phyloP scores from a whole-genome alignment of 768 basidiomycete genomes.

The Leucogyrophana mollusca region DNA sequence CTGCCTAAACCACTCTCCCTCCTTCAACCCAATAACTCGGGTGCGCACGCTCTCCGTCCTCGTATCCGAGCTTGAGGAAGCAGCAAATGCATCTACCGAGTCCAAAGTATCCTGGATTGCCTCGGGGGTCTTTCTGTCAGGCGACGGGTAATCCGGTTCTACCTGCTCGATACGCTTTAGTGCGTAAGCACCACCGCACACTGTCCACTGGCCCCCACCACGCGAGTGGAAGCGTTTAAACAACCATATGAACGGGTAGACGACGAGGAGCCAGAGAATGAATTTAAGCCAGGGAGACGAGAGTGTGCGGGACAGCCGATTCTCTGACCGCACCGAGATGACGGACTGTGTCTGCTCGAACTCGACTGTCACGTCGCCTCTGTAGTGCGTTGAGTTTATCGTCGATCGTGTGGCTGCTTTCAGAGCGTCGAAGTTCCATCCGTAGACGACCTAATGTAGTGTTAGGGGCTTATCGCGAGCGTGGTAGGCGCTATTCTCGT shows the following conservation, averaged over 20 bases:
- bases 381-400: constrained; percentile 39
- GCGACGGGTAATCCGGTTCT: constrained; percentile 4
- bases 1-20: constrained; percentile 76
- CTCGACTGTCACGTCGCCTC: constrained; percentile 39
- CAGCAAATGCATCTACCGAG: neutral
- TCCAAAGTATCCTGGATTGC: constrained; percentile 6
- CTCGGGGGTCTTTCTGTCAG: constrained; percentile 4
- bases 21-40: constrained; percentile 56
- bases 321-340: constrained; percentile 68
- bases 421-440: constrained; percentile 52
- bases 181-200: constrained; percentile 77
- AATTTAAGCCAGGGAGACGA: constrained; percentile 72
- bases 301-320: constrained; percentile 61
- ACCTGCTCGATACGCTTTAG: constrained; percentile 44
- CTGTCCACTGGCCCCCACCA: constrained; percentile 75
- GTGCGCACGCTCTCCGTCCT: constrained; percentile 18
- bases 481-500: neutral
- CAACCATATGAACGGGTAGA: constrained; percentile 83
- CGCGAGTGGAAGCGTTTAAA: constrained; percentile 64
- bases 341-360: constrained; percentile 46
- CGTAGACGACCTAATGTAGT: constrained; percentile 50
- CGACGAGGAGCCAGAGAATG: constrained; percentile 62
- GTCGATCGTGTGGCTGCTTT: constrained; percentile 34
- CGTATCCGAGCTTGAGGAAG: constrained; percentile 22
- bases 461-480: neutral